phyloP scores from a whole-genome alignment of 2,329 filamentous ascomycete genomes.

The Polychaeton citri region DNA sequence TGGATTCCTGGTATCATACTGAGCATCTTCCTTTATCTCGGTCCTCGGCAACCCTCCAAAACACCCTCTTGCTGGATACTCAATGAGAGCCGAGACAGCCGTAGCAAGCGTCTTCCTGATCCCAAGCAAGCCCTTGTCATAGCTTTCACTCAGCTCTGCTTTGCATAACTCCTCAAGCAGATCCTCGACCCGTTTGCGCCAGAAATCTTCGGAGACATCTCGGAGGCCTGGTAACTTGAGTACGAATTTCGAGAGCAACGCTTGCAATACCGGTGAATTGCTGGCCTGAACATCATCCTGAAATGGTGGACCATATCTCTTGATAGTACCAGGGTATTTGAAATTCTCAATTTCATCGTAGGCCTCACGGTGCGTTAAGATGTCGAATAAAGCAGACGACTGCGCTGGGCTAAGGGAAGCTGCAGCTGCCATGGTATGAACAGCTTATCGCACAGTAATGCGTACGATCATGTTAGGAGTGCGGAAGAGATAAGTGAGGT shows the following conservation, averaged over 20 bases:
- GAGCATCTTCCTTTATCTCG: constrained; percentile 16
- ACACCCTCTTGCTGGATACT: constrained; percentile 53
- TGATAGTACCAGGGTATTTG: constrained; percentile 50
- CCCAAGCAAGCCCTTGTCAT: constrained; percentile 64
- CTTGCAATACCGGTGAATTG: constrained; percentile 52
- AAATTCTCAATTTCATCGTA: constrained; percentile 59
- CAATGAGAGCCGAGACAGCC: constrained; percentile 54
- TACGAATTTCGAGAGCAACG: constrained; percentile 51
- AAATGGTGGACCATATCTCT: constrained; percentile 59
- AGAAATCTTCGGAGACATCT: constrained; percentile 51
- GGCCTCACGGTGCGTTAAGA: constrained; percentile 40
- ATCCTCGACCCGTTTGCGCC: constrained; percentile 47
- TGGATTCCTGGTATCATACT: constrained; percentile 46
- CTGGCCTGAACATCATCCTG: constrained; percentile 34
- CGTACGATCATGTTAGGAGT: too few relatives aligned
- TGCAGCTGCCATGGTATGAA: constrained; percentile 6
- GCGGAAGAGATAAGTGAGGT: too few relatives aligned
- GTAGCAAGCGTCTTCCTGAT: constrained; percentile 63
- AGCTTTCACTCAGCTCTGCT: constrained; percentile 64
- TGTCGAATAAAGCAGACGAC: constrained; percentile 39
- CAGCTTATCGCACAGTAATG: too few relatives aligned
- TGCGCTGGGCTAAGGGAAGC: constrained; percentile 30
- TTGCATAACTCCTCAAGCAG: constrained; percentile 50
- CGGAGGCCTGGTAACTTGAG: constrained; percentile 53
- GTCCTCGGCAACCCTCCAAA: constrained; percentile 45